A percentile compares a stretch with the other conserved stretches of the same genome.
Conservation (phyloP, 495 filamentous ascomycete genomes). For the Schizothecium vesticola region DNA sequence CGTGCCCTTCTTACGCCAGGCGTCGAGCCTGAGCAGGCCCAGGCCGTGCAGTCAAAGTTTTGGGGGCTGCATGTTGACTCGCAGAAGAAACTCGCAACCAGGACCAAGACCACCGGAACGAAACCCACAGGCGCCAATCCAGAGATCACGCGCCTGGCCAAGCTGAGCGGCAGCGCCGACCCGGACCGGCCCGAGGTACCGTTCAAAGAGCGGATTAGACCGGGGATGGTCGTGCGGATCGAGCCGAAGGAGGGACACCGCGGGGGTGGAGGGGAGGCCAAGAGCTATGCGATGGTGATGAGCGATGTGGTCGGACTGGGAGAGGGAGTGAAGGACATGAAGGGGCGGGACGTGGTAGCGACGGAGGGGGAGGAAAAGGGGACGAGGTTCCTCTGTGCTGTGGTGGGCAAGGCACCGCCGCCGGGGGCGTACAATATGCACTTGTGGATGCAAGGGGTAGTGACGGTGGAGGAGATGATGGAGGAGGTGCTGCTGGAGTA, state of each 20-base stretch:
- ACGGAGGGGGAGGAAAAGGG: background rate
- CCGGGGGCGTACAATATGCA: slow-evolving; percentile 31
- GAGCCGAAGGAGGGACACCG: background rate
- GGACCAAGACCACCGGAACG: background rate
- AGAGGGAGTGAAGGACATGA: slow-evolving; percentile 15
- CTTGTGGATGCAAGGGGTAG: slow-evolving; percentile 27
- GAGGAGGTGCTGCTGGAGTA: slow-evolving; percentile 37
- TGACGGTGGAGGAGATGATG: slow-evolving; percentile 30
- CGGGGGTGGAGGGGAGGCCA: background rate
- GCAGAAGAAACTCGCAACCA: background rate
- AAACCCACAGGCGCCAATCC: background rate
- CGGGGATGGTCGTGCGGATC: slow-evolving; percentile 31
- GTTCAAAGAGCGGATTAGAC: slow-evolving; percentile 28
- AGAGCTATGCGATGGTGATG: slow-evolving; percentile 14
- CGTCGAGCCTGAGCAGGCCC: slow-evolving; percentile 23
- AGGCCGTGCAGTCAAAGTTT: slow-evolving; percentile 31
- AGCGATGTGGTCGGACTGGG: slow-evolving; percentile 13
- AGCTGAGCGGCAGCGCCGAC: slow-evolving; percentile 14
- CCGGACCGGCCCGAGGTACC: slow-evolving; percentile 15
- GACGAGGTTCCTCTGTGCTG: slow-evolving; percentile 26
- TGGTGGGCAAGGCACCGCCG: slow-evolving; percentile 23
- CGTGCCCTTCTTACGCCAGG: slow-evolving; percentile 21
- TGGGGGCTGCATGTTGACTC: slow-evolving; percentile 33
- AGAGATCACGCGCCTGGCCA: background rate
- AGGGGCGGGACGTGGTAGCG: slow-evolving; percentile 4